Base-by-base conservation (phyloP, 148 eudicot genomes). In the Rhododendron griersonianum region DNA sequence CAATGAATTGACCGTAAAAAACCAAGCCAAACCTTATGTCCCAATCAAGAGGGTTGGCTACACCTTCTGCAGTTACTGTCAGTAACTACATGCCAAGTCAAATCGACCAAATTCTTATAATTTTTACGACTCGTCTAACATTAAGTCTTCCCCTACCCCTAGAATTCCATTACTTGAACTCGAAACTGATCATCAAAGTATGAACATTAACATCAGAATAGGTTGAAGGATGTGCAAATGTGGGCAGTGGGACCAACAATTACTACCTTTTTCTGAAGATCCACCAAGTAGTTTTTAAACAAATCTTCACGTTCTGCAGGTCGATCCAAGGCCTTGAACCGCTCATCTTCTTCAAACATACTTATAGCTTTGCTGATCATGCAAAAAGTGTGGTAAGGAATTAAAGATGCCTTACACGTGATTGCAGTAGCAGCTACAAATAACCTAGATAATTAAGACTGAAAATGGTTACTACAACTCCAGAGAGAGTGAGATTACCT, bases 311-410 rank as follows among this genome's bases (percentile, higher is more conserved):
- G 96, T 41, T 97, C 99, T 80, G 93, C 88, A 85, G 91, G 88
- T 86, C 92, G 92, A 73, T 97, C 99, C 69, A 97, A 94, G 85
- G 98, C 98, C 90, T 97, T 94, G 84, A 94, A 97, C 83, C 99
- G 92, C 76, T 93, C 96, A 93, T 97, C 99, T 69, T 94, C 96
- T 87, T 94, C 99, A 91, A 97, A 97, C 87, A 94, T 89, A 51
- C 91, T 89, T 74, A 92, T 87, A 53, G 99, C 99, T 93, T 96
- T 94, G 92, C 99, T 96, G 95, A 75, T 71, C 78, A 88, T 30
- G 87, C 48, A 83, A 71, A 82, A 86, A 85, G 18, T 55, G 85
- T 39, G 67, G 78, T 85, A 50, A 88, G 81, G 85, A 86, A 19
- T 85, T 44, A 53, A 16, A 84, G 74, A 87, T 13, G 69, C 57